phyloP scores from a whole-genome alignment of 352 stramenopile genomes.

The Blastocystis sp. region DNA sequence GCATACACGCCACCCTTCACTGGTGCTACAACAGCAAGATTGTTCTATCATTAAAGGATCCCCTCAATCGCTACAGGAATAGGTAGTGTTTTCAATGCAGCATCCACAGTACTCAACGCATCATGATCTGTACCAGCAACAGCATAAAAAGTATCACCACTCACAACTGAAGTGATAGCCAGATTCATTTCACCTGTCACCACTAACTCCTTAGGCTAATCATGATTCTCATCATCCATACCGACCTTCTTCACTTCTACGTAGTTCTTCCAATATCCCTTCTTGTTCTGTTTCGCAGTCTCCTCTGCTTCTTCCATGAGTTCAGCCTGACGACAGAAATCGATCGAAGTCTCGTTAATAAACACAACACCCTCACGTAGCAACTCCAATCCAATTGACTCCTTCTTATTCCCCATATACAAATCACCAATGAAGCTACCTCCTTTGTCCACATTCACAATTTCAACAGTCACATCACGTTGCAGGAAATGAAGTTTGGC shows the following conservation, averaged over 20 bases:
- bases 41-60: conserved; percentile 77
- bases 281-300: conserved; percentile 79
- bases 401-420: conserved; percentile 68
- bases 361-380: conserved; percentile 80
- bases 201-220: conserved; percentile 68
- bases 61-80: conserved; percentile 86
- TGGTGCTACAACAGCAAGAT: not conserved
- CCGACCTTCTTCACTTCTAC: conserved; percentile 67
- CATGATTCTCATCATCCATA: conserved; percentile 68
- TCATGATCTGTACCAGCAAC: conserved; percentile 75
- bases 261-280: conserved; percentile 84
- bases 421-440: conserved; percentile 81
- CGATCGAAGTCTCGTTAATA: conserved; percentile 74
- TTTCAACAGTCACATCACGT: conserved; percentile 79
- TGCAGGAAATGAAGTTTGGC: conserved; percentile 80
- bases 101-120: not conserved
- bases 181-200: conserved; percentile 71
- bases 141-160: conserved; percentile 85
- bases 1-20: not conserved
- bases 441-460: conserved; percentile 84
- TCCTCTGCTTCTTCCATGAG: conserved; percentile 76
- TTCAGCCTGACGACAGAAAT: conserved; percentile 75
- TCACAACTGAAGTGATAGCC: conserved; percentile 85
- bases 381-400: conserved; percentile 72
- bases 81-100: not conserved